Evolutionary conservation across 495 filamentous ascomycete genomes (phyloP).

Genomic region (Melanomma pulvis-pyrius): DNA sequence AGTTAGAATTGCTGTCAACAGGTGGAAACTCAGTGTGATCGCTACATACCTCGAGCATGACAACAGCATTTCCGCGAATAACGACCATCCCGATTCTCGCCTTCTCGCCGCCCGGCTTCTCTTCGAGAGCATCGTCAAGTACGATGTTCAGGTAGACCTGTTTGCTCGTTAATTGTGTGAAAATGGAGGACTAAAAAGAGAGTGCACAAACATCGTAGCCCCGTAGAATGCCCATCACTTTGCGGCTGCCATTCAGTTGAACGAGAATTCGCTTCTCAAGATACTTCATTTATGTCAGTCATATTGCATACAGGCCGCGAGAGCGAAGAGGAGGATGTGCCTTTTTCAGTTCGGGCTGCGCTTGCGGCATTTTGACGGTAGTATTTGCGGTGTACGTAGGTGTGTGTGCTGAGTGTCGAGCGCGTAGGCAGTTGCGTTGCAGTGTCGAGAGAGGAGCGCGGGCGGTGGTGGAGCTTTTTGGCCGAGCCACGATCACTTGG

Average conservation of each 20-base stretch:
- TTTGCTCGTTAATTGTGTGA: background rate
- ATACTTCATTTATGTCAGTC: slow-evolving; percentile 62
- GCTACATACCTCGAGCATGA: slow-evolving; percentile 67
- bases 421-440: background rate
- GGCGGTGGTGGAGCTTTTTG: slow-evolving; percentile 5
- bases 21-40: background rate
- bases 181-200: background rate
- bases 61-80: slow-evolving; percentile 38
- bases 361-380: slow-evolving; percentile 85
- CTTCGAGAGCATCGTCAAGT: slow-evolving; percentile 95
- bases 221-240: slow-evolving; percentile 90
- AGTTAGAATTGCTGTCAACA: slow-evolving; percentile 36
- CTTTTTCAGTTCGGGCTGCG: slow-evolving; percentile 98
- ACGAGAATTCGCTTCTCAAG: slow-evolving; percentile 99
- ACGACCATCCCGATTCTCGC: slow-evolving; percentile 91
- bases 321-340: slow-evolving; percentile 49
- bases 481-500: background rate
- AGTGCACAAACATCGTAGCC: slow-evolving; percentile 80
- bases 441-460: background rate
- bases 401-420: background rate
- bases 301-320: background rate
- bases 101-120: slow-evolving; percentile 91
- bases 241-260: slow-evolving; percentile 95
- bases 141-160: slow-evolving; percentile 99
- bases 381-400: background rate